Evolutionary conservation across 305 asterid species (phyloP), one percentile per base, ranked within the genome.

Genomic region (Withania somnifera): DNA sequence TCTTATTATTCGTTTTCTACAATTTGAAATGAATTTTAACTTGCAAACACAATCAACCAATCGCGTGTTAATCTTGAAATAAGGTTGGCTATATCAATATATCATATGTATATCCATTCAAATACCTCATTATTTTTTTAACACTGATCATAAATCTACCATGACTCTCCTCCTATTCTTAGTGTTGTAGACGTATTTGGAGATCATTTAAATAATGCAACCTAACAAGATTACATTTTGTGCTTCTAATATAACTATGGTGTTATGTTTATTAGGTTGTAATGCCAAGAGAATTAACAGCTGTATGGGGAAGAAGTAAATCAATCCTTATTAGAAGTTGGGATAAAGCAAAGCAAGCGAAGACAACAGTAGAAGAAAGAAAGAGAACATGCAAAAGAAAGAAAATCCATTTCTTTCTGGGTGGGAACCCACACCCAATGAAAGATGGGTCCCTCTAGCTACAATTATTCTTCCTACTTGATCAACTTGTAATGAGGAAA

Each of bases 261-360:
- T 11, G 13, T 3, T 24, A 28, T 24, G 30, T 63, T 28, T 40
- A 42, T 28, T 68, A 95, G 98, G 93, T 86, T 13, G 82, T 94
- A 52, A 30, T 42, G 42, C 57, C 82, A 53, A 88, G 83, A 24
- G 99, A 95, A 81, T 94, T 98, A n/a, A 42, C 94, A 11, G 76
- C 90, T 1, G 97, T 93, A 15, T 95, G 98, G 99, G 90, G 92
- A 91, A 58, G 92, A 82, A 91, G 89, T 89, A 60, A 78, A 78
- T 87, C 90, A 13, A 93, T 95, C 45, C 80, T 93, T 20, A 79
- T 84, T 45, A 92, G 88, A 82, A 86, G 81, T 51, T 94, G 98
- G 99, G 97, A 90, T 0, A 85, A 88, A 81, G 97, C 97, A 40
- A 88, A 88, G 53, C 92, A 92, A 81, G 88, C 87, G 2, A 95